Conservation (phyloP, 345 rosid genomes). For the Populus alba region DNA sequence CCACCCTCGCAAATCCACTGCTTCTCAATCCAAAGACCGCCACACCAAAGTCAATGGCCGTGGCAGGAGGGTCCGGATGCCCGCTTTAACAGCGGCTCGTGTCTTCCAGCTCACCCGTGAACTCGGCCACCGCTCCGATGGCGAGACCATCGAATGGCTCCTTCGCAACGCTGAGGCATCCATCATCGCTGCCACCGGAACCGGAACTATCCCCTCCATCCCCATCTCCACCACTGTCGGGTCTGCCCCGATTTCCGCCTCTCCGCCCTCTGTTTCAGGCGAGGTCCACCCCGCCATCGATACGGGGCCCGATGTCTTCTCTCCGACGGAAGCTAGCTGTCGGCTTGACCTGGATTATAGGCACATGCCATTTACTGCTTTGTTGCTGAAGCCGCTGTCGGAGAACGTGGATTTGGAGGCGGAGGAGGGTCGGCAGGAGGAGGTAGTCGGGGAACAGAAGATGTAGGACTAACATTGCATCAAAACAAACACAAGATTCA, state of each 20-base stretch:
- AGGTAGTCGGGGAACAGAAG: background rate
- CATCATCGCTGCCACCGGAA: slow-evolving; percentile 56
- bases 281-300: slow-evolving; percentile 19
- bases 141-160: slow-evolving; percentile 72
- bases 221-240: slow-evolving; percentile 37
- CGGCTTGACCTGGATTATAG: slow-evolving; percentile 48
- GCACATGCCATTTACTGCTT: slow-evolving; percentile 59
- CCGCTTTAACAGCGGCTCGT: slow-evolving; percentile 65
- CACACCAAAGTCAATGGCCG: slow-evolving; percentile 73
- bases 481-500: background rate
- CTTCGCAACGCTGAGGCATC: slow-evolving; percentile 58
- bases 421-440: slow-evolving; percentile 13
- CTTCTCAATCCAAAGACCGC: slow-evolving; percentile 46
- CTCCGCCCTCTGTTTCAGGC: slow-evolving; percentile 33
- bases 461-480: background rate
- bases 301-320: slow-evolving; percentile 14
- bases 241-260: slow-evolving; percentile 21
- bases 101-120: slow-evolving; percentile 74
- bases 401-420: slow-evolving; percentile 14
- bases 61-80: slow-evolving; percentile 71
- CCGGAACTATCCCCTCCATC: slow-evolving; percentile 45
- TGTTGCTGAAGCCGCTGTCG: slow-evolving; percentile 43
- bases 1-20: slow-evolving; percentile 19
- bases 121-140: slow-evolving; percentile 67
- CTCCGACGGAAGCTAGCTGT: slow-evolving; percentile 31